phyloP scores from a whole-genome alignment of 257 asterid species.

The Knoxia roxburghii region DNA sequence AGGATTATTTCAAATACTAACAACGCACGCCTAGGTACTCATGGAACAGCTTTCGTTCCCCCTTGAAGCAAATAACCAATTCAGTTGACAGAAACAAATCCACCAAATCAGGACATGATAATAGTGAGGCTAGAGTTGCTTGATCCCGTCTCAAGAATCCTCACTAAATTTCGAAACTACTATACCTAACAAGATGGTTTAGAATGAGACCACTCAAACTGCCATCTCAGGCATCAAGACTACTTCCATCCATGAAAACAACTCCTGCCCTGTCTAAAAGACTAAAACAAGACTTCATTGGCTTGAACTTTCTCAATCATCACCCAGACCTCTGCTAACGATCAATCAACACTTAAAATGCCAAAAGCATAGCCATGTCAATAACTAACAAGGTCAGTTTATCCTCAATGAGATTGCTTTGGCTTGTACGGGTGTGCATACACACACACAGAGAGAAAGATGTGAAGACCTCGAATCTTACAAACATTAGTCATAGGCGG shows the following conservation, averaged over 20 bases:
- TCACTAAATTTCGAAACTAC: too few species aligned
- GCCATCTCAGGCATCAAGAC: neutral
- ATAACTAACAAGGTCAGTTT: neutral
- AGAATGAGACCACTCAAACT: neutral
- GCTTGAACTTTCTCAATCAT: neutral
- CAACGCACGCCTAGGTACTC: neutral
- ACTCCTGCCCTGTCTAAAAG: neutral
- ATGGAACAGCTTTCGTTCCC: neutral
- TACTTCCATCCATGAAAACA: neutral
- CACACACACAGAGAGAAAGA: too few species aligned
- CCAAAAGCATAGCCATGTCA: neutral
- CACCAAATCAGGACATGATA: neutral
- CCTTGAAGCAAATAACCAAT: too few species aligned
- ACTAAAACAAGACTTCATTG: neutral
- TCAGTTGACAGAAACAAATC: neutral
- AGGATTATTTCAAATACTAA: neutral
- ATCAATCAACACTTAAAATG: neutral
- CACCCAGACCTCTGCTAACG: neutral
- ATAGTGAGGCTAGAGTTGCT: neutral
- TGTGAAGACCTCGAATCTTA: too few species aligned
- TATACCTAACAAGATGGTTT: neutral
- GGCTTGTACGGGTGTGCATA: neutral
- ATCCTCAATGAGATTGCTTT: neutral
- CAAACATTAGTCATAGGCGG: too few species aligned
- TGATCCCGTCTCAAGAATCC: slow-evolving; percentile 1